phyloP scores from a whole-genome alignment of 2,329 filamentous ascomycete genomes.

The Zalaria obscura region DNA sequence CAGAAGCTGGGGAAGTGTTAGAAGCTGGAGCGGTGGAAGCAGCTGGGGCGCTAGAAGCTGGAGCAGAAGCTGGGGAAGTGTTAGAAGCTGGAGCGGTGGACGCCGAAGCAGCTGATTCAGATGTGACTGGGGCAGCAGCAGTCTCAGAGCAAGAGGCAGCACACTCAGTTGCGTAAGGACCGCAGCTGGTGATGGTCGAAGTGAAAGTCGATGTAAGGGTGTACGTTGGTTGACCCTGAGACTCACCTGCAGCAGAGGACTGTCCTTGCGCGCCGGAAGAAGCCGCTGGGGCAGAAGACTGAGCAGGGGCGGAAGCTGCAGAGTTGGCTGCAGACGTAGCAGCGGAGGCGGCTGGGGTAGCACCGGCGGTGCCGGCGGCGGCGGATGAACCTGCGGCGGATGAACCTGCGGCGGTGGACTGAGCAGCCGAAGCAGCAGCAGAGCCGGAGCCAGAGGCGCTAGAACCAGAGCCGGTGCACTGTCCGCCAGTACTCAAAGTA shows the following conservation, averaged over 20 bases:
- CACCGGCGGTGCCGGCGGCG: constrained; percentile 3
- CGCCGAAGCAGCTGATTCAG: not conserved
- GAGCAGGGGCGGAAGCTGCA: not conserved
- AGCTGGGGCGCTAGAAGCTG: constrained; percentile 1
- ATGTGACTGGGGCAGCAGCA: no score
- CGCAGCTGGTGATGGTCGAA: no score
- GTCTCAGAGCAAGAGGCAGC: no score
- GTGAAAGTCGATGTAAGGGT: no score
- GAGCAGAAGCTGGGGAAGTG: not conserved
- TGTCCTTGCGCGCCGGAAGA: constrained; percentile 1
- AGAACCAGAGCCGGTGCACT: constrained; percentile 6
- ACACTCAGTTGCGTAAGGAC: no score
- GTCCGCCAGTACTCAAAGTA: constrained; percentile 9
- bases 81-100: not conserved
- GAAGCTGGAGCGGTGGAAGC: not conserved
- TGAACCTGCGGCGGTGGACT: not conserved
- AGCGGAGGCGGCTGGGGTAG: not conserved
- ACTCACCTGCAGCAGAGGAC: not conserved
- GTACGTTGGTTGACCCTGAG: no score
- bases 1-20: not conserved
- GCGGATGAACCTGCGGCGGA: constrained; percentile 4
- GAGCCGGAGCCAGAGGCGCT: not conserved
- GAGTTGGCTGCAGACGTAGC: not conserved
- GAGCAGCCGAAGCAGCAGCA: constrained; percentile 1
- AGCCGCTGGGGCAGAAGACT: constrained; percentile 1